These are phyloP conservation scores for Trypanosoma scelopori DNA, from an alignment of 208 protist genomes.

Conservation along the genomic window DNA sequence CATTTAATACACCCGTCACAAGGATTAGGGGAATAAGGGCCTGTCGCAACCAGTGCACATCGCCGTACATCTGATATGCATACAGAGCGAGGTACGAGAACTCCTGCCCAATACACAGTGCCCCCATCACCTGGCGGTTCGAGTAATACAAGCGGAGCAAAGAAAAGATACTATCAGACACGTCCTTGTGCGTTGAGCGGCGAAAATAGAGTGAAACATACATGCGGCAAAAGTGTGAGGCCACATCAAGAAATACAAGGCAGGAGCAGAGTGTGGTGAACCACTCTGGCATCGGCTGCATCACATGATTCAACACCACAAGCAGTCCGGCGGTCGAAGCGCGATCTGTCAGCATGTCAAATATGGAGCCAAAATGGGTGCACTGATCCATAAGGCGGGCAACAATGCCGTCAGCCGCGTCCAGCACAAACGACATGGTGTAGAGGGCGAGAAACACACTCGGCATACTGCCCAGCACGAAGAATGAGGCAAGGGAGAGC, in stretches of 20 bases:
- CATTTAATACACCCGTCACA: slow-evolving; percentile 36
- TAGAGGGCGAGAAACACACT: slow-evolving; percentile 78
- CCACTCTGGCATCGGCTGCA: slow-evolving; percentile 62
- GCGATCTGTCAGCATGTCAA: slow-evolving; percentile 95
- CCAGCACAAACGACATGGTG: slow-evolving; percentile 78
- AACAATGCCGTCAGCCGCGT: slow-evolving; percentile 89
- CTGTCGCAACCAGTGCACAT: slow-evolving; percentile 22
- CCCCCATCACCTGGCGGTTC: slow-evolving; percentile 78
- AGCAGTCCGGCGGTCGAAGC: slow-evolving; percentile 88
- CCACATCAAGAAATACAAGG: slow-evolving; percentile 89
- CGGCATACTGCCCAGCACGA: slow-evolving; percentile 64
- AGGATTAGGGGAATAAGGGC: slow-evolving; percentile 29
- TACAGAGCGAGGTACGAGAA: slow-evolving; percentile 91
- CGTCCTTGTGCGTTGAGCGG: slow-evolving; percentile 84
- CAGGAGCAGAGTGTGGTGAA: slow-evolving; percentile 54
- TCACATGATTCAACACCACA: slow-evolving; percentile 80
- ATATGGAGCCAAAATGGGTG: slow-evolving; percentile 90
- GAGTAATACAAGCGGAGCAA: slow-evolving; percentile 92
- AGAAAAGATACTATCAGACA: slow-evolving; percentile 73
- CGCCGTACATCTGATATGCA: slow-evolving; percentile 51
- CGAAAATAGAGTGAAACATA: slow-evolving; percentile 74
- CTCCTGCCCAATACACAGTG: slow-evolving; percentile 92
- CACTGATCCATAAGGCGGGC: slow-evolving; percentile 87
- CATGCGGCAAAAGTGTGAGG: slow-evolving; percentile 94
- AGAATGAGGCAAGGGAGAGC: slow-evolving; percentile 68